These are phyloP conservation scores for Globomyces sp. DNA, from an alignment of 371 early-diverging fungal species.

Conservation along the genomic window DNA sequence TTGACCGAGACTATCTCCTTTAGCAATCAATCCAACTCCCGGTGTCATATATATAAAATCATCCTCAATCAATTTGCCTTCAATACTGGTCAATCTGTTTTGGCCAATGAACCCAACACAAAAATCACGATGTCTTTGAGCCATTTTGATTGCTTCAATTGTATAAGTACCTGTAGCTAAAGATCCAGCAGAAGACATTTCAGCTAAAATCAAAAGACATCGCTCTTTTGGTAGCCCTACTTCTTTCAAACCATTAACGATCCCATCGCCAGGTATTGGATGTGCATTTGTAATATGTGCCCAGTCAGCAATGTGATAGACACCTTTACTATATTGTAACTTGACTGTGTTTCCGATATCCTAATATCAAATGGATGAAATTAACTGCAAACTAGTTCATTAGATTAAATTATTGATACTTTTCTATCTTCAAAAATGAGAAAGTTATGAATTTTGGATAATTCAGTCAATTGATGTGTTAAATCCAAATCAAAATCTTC, in stretches of 20 bases:
- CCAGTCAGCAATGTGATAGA: slow-evolving; percentile 93
- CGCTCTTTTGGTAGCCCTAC: slow-evolving; percentile 81
- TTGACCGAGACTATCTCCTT: slow-evolving; percentile 88
- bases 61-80: slow-evolving; percentile 48
- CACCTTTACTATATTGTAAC: slow-evolving; percentile 85
- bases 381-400: neutral
- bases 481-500: slow-evolving; percentile 87
- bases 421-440: slow-evolving; percentile 77
- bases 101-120: slow-evolving; percentile 94
- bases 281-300: slow-evolving; percentile 94
- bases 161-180: slow-evolving; percentile 79
- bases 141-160: slow-evolving; percentile 81
- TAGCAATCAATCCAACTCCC: slow-evolving; percentile 82
- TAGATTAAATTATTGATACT: neutral
- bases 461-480: slow-evolving; percentile 63
- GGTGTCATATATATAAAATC: slow-evolving; percentile 94
- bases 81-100: slow-evolving; percentile 39
- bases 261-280: slow-evolving; percentile 92
- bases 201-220: slow-evolving; percentile 85
- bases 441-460: slow-evolving; percentile 86
- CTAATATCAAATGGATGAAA: neutral
- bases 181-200: slow-evolving; percentile 92
- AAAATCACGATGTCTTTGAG: slow-evolving; percentile 80
- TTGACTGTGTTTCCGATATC: slow-evolving; percentile 88
- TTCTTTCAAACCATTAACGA: slow-evolving; percentile 83